Conservation (phyloP, 495 filamentous ascomycete genomes). For the Hypoxylon fragiforme region DNA sequence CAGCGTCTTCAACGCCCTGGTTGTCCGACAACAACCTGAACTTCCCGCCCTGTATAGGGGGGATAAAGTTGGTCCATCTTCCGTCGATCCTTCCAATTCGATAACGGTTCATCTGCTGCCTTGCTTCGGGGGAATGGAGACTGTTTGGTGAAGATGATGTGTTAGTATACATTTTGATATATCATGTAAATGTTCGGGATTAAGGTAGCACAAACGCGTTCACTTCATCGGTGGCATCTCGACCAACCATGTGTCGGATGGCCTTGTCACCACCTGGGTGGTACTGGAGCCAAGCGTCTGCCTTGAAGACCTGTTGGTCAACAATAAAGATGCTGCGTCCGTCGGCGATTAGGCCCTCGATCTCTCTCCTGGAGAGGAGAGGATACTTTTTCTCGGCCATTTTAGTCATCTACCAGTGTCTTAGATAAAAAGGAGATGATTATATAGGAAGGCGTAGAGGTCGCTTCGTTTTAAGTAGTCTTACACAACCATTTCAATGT, state of each 20-base stretch:
- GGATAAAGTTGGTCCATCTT: slow-evolving; percentile 83
- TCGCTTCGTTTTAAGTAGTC: too few relatives aligned
- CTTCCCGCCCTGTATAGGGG: slow-evolving; percentile 88
- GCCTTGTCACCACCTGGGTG: slow-evolving; percentile 94
- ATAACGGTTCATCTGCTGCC: slow-evolving; percentile 75
- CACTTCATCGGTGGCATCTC: slow-evolving; percentile 96
- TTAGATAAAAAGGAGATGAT: not conserved
- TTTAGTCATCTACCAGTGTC: slow-evolving; percentile 4
- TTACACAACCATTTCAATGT: too few relatives aligned
- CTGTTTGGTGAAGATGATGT: slow-evolving; percentile 47
- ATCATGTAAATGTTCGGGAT: not conserved
- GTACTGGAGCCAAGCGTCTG: slow-evolving; percentile 83
- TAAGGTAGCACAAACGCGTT: slow-evolving; percentile 67
- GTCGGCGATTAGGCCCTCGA: slow-evolving; percentile 86
- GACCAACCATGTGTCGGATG: slow-evolving; percentile 92
- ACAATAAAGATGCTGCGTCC: slow-evolving; percentile 82
- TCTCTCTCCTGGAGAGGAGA: slow-evolving; percentile 68
- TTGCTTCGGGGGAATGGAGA: slow-evolving; percentile 80
- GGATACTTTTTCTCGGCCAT: slow-evolving; percentile 43
- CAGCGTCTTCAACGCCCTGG: slow-evolving; percentile 43
- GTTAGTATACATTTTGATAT: not conserved
- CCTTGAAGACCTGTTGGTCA: slow-evolving; percentile 78
- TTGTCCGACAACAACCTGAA: slow-evolving; percentile 65
- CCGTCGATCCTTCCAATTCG: slow-evolving; percentile 84
- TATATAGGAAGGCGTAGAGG: too few relatives aligned